Conservation (phyloP, 495 filamentous ascomycete species). For the Penicillium silybi region DNA sequence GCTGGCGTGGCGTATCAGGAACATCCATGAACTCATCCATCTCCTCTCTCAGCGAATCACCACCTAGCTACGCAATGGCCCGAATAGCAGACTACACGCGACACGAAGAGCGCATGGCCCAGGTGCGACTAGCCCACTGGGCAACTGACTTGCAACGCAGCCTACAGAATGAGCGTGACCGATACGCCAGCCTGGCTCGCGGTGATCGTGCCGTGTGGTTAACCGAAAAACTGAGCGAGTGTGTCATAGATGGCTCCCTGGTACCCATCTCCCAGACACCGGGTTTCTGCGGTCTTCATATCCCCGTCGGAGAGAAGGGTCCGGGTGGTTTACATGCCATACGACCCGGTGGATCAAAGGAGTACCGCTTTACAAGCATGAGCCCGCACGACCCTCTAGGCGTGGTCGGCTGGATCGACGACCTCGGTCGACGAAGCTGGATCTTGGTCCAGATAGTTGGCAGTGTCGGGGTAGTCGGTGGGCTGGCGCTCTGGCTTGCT, state of each 20-base stretch:
- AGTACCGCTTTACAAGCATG: conserved; percentile 32
- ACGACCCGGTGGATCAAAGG: conserved; percentile 19
- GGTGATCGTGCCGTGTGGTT: conserved; percentile 79
- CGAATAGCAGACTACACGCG: conserved; percentile 67
- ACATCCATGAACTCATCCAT: conserved; percentile 23
- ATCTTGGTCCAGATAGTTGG: conserved; percentile 75
- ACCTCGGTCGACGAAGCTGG: conserved; percentile 62
- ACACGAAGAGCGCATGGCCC: conserved; percentile 68
- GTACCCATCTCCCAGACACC: conserved; percentile 47
- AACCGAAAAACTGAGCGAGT: conserved; percentile 69
- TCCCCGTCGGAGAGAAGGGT: conserved; percentile 18
- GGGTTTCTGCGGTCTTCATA: conserved; percentile 27
- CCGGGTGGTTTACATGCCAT: conserved; percentile 19
- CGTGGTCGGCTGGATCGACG: conserved; percentile 65
- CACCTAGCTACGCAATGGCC: conserved; percentile 64
- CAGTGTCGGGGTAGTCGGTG: conserved; percentile 68
- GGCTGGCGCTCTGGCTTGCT: conserved; percentile 62
- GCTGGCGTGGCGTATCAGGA: conserved; percentile 7
- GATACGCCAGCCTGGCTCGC: conserved; percentile 66
- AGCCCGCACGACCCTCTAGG: conserved; percentile 71
- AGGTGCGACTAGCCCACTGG: conserved; percentile 83
- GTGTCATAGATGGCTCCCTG: conserved; percentile 66
- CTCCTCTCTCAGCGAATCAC: conserved; percentile 26
- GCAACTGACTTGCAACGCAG: conserved; percentile 83
- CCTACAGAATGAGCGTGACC: conserved; percentile 72